Evolutionary conservation across 805 yeast species (phyloP).

Genomic region (Kuraishia capsulata): DNA sequence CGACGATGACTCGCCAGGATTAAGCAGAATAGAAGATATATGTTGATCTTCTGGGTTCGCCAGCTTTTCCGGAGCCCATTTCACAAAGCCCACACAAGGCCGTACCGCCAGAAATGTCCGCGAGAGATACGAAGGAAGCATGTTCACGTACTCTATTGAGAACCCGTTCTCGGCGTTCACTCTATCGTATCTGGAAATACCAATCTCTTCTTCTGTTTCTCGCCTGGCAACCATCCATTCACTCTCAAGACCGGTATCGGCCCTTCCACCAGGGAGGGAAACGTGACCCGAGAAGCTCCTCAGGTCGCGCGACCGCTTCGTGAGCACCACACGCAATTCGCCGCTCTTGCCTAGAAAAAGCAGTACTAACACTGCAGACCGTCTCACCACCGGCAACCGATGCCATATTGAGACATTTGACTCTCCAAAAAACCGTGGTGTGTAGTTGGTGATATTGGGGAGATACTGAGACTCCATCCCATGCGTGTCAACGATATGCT

Average conservation of each 20-base stretch:
- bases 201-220: slow-evolving; percentile 85
- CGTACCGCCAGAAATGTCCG: slow-evolving; percentile 76
- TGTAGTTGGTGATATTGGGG: slow-evolving; percentile 19
- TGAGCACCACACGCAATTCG: slow-evolving; percentile 68
- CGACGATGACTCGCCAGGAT: slow-evolving; percentile 71
- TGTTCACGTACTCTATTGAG: slow-evolving; percentile 47
- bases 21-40: slow-evolving; percentile 32
- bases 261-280: slow-evolving; percentile 91
- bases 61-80: slow-evolving; percentile 22
- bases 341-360: slow-evolving; percentile 66
- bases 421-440: slow-evolving; percentile 23
- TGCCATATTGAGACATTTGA: slow-evolving; percentile 45
- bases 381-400: slow-evolving; percentile 49
- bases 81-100: slow-evolving; percentile 67
- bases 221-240: slow-evolving; percentile 72
- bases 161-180: slow-evolving; percentile 41
- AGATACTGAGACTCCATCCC: slow-evolving; percentile 25
- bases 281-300: slow-evolving; percentile 81
- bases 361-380: slow-evolving; percentile 74
- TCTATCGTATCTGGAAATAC: slow-evolving; percentile 44
- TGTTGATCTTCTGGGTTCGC: slow-evolving; percentile 18
- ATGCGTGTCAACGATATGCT: slow-evolving; percentile 11
- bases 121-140: slow-evolving; percentile 73
- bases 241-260: slow-evolving; percentile 57
- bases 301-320: slow-evolving; percentile 64